phyloP scores from a whole-genome alignment of 1,284 basidiomycete genomes.

The Pseudozyma tsukubaensis region DNA sequence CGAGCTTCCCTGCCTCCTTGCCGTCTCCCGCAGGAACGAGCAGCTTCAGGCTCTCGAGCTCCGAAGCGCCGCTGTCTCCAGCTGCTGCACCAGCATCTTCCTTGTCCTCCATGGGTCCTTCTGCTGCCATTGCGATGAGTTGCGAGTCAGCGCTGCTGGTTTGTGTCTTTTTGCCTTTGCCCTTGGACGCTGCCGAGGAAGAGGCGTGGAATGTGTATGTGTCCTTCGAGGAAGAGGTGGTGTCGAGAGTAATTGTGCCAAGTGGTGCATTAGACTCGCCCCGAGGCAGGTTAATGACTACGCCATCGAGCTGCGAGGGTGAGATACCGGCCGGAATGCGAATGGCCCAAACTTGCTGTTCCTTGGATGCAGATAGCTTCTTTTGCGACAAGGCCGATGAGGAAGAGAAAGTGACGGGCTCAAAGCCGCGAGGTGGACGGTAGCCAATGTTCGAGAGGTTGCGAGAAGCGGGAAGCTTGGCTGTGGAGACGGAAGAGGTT shows the following conservation, averaged over 20 bases:
- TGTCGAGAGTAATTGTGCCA: constrained; percentile 25
- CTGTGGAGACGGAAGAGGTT: constrained; percentile 28
- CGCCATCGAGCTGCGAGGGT: constrained; percentile 39
- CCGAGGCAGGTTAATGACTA: constrained; percentile 37
- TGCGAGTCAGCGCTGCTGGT: constrained; percentile 42
- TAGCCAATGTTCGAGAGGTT: constrained; percentile 44
- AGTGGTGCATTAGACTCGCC: constrained; percentile 20
- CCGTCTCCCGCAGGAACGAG: constrained; percentile 44
- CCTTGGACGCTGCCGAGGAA: constrained; percentile 17
- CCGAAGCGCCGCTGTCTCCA: constrained; percentile 41
- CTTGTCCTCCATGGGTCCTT: constrained; percentile 10
- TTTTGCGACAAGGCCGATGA: constrained; percentile 23
- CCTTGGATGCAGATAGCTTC: constrained; percentile 21
- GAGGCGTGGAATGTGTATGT: constrained; percentile 48
- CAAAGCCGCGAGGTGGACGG: constrained; percentile 43
- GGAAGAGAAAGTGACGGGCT: constrained; percentile 25
- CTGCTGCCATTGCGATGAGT: constrained; percentile 56
- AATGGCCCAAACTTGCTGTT: constrained; percentile 46
- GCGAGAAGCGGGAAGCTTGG: constrained; percentile 27
- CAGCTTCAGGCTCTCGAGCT: constrained; percentile 41
- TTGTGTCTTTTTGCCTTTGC: constrained; percentile 23
- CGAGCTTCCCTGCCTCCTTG: constrained; percentile 27
- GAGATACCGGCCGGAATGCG: constrained; percentile 42
- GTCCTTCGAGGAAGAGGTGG: constrained; percentile 11
- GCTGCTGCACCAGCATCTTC: constrained; percentile 25